A percentile compares a stretch with the other conserved stretches of the same genome.
Evolutionary conservation across 2,329 filamentous ascomycete species (phyloP).

Genomic region (Karstenula rhodostoma): DNA sequence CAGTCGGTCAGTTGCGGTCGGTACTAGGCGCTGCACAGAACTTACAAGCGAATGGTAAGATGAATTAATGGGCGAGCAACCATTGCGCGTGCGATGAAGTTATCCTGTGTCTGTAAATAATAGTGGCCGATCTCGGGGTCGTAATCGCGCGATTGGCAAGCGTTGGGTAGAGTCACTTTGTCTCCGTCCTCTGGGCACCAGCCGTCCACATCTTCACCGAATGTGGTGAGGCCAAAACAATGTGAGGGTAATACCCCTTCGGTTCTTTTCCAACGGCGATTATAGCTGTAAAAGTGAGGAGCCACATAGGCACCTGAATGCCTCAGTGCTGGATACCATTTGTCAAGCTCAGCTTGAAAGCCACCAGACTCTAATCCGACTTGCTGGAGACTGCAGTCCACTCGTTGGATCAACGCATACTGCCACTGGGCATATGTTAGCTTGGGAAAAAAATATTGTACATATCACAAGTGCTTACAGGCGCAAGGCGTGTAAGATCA

Average conservation of each 20-base stretch:
- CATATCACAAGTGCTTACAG: neutral
- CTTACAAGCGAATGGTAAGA: conserved; percentile 10
- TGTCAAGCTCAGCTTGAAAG: neutral
- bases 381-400: conserved; percentile 7
- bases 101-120: neutral
- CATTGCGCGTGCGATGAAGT: conserved; percentile 10
- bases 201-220: neutral
- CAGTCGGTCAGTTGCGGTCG: neutral
- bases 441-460: too few species aligned
- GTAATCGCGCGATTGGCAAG: neutral
- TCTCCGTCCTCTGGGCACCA: conserved; percentile 9
- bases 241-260: conserved; percentile 5
- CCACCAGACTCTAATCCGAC: neutral
- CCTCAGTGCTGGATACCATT: neutral
- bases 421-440: conserved; percentile 4
- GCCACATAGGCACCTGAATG: conserved; percentile 10
- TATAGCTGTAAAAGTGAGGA: neutral
- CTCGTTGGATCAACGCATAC: conserved; percentile 9
- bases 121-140: neutral
- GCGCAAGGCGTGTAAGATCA: neutral
- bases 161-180: conserved; percentile 1
- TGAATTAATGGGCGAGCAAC: conserved; percentile 10
- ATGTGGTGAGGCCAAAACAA: conserved; percentile 6
- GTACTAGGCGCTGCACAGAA: neutral
- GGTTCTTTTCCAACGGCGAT: neutral